Conservation (phyloP, 2,329 filamentous ascomycete species). For the Tolypocladium sp. region DNA sequence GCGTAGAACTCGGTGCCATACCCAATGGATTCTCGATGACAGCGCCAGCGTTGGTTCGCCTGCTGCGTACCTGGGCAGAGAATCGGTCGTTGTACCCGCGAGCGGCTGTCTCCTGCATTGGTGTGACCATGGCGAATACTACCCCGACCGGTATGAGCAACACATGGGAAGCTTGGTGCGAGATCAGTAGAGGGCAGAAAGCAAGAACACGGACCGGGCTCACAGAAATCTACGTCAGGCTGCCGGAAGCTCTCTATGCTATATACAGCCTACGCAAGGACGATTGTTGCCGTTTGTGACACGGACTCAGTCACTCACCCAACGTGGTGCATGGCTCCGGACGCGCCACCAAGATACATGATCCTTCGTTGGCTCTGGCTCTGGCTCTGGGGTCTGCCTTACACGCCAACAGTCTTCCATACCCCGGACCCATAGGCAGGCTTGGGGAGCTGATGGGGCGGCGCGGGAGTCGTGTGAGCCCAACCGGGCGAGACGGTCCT, state of each 20-base stretch:
- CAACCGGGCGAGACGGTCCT: background rate
- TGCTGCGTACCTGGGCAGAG: constrained; percentile 13
- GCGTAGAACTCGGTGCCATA: constrained; percentile 1
- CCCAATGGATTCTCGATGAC: constrained; percentile 28
- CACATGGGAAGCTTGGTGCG: background rate
- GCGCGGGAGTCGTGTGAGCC: background rate
- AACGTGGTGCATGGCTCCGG: background rate
- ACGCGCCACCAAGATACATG: background rate
- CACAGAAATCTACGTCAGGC: background rate
- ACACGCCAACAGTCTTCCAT: background rate
- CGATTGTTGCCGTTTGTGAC: background rate
- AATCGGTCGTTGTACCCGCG: constrained; percentile 6
- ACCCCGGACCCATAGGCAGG: background rate
- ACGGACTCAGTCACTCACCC: background rate
- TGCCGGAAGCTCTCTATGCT: background rate
- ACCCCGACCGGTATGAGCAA: background rate
- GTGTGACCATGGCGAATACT: background rate
- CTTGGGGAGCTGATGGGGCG: background rate
- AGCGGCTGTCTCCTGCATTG: background rate
- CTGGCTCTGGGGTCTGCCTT: background rate
- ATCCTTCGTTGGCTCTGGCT: background rate
- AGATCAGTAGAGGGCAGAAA: background rate
- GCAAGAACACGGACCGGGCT: background rate
- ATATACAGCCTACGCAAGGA: background rate
- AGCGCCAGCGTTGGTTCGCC: constrained; percentile 21